phyloP scores from a whole-genome alignment of 495 filamentous ascomycete species.

The Xylaria castorea region DNA sequence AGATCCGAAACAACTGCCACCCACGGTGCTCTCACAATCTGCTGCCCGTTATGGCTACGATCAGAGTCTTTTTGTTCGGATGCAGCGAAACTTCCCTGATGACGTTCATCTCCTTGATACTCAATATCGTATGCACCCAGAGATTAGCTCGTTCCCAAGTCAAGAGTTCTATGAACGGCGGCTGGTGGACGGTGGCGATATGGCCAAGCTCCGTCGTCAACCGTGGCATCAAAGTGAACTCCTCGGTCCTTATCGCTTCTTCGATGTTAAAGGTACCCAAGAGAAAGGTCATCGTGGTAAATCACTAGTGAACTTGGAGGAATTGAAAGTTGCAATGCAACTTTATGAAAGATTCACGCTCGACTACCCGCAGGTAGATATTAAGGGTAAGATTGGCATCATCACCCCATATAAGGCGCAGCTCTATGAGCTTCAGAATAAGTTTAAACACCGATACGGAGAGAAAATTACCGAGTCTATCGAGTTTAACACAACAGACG shows the following conservation, averaged over 20 bases:
- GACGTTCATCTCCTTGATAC: constrained; percentile 95
- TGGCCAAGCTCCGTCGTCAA: constrained; percentile 73
- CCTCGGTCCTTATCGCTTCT: constrained; percentile 95
- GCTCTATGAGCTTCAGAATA: constrained; percentile 74
- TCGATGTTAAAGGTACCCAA: constrained; percentile 91
- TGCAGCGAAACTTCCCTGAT: constrained; percentile 88
- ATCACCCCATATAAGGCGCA: constrained; percentile 98
- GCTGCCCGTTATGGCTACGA: constrained; percentile 94
- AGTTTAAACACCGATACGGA: constrained; percentile 75
- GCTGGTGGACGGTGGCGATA: constrained; percentile 81
- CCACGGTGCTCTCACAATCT: constrained; percentile 92
- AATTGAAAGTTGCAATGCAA: constrained; percentile 82
- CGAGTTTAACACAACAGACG: constrained; percentile 98
- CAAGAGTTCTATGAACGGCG: constrained; percentile 88
- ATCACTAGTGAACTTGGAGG: constrained; percentile 88
- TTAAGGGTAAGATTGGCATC: constrained; percentile 86
- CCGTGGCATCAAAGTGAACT: constrained; percentile 85
- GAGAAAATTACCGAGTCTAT: constrained; percentile 75
- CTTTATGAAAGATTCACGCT: constrained; percentile 77
- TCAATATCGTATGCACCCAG: constrained; percentile 99
- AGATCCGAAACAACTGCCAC: constrained; percentile 95
- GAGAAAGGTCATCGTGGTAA: constrained; percentile 76
- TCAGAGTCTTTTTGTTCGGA: constrained; percentile 96
- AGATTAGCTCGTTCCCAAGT: constrained; percentile 90
- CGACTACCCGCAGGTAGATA: constrained; percentile 73